phyloP scores from a whole-genome alignment of 768 basidiomycete genomes.

The Lactarius deliciosus region DNA sequence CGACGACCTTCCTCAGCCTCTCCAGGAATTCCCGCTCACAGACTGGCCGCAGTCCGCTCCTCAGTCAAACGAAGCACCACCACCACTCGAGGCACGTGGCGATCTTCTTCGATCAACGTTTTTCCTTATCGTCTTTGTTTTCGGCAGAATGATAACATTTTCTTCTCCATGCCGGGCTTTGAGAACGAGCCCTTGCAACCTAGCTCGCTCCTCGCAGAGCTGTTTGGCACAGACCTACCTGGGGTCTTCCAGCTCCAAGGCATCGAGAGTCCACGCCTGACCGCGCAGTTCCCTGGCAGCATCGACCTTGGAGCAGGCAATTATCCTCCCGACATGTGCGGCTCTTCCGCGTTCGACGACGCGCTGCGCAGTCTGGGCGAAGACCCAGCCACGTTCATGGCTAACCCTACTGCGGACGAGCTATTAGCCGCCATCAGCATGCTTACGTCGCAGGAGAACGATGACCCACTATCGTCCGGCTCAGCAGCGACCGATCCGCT shows the following conservation, averaged over 20 bases:
- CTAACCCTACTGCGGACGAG: slow-evolving; percentile 10
- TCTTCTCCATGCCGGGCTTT: slow-evolving; percentile 8
- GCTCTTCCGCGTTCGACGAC: slow-evolving; percentile 5
- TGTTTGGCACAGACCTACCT: not conserved
- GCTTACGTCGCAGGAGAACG: not conserved
- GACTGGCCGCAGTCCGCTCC: slow-evolving; percentile 8
- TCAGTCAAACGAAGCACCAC: not conserved
- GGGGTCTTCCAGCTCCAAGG: slow-evolving; percentile 4
- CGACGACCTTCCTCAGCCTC: no score
- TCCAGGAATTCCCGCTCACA: not conserved
- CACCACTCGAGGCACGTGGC: slow-evolving; percentile 9
- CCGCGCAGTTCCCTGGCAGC: slow-evolving; percentile 9
- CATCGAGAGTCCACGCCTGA: slow-evolving; percentile 1
- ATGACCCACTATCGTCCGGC: not conserved
- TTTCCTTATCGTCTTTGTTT: not conserved
- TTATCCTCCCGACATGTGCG: slow-evolving; percentile 10
- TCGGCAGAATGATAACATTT: slow-evolving; percentile 2
- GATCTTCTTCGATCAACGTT: not conserved
- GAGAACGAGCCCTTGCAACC: not conserved
- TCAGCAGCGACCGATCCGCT: not conserved
- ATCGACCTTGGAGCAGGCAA: slow-evolving; percentile 18
- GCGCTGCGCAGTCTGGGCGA: slow-evolving; percentile 5
- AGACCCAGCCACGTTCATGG: slow-evolving; percentile 11
- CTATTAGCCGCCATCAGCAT: slow-evolving; percentile 8
- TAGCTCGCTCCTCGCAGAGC: not conserved